These are phyloP conservation scores for Gloeophyllum trabeum DNA, from an alignment of 768 basidiomycete genomes.

Conservation along the genomic window DNA sequence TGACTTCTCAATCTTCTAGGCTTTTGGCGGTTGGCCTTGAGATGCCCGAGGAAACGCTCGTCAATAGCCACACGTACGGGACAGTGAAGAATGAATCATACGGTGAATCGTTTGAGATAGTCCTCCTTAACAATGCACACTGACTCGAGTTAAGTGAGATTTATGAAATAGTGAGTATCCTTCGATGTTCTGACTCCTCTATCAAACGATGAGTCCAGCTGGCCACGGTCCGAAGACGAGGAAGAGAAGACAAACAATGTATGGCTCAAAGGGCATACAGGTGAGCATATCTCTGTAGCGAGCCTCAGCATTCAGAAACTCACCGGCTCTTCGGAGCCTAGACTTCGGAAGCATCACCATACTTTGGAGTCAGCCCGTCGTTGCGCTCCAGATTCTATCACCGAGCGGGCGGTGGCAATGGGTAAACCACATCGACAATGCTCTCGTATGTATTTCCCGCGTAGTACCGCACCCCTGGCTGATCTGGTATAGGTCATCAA, in stretches of 20 bases:
- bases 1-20: slow-evolving; percentile 12
- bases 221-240: slow-evolving; percentile 37
- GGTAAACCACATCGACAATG: slow-evolving; percentile 23
- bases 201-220: slow-evolving; percentile 18
- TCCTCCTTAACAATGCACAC: no score
- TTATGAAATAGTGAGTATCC: slow-evolving; percentile 35
- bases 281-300: slow-evolving; percentile 15
- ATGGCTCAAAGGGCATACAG: slow-evolving; percentile 52
- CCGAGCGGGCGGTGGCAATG: slow-evolving; percentile 25
- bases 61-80: slow-evolving; percentile 26
- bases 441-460: slow-evolving; percentile 18
- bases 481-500: slow-evolving; percentile 48
- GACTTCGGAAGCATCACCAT: slow-evolving; percentile 23
- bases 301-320: background rate
- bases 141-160: no score
- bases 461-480: no score
- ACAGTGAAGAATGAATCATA: slow-evolving; percentile 23
- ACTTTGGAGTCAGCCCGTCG: slow-evolving; percentile 25
- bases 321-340: slow-evolving; percentile 2
- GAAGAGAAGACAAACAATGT: slow-evolving; percentile 40
- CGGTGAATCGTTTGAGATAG: no score
- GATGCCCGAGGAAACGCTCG: slow-evolving; percentile 32
- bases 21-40: slow-evolving; percentile 33
- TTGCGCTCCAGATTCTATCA: slow-evolving; percentile 23
- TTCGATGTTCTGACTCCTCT: background rate